phyloP scores from a whole-genome alignment of 176 grass and related monocot genomes.

The Rhynchospora tenuis region DNA sequence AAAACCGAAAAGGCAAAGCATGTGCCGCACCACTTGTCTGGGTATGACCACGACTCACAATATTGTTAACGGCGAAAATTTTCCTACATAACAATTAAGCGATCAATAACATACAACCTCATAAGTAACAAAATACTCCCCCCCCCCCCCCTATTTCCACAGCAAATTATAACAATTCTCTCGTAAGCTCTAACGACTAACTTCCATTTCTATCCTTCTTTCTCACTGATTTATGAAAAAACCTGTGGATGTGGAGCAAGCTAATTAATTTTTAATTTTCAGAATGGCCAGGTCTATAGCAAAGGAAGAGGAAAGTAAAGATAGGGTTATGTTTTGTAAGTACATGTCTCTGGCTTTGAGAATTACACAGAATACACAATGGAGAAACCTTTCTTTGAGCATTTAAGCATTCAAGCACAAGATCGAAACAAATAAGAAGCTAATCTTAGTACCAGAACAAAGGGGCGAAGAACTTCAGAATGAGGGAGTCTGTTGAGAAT shows the following conservation, averaged over 20 bases:
- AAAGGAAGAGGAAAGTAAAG: background rate
- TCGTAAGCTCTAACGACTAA: background rate
- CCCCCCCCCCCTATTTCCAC: no score
- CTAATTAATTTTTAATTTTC: background rate
- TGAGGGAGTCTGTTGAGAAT: conserved; percentile 97
- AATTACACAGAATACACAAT: background rate
- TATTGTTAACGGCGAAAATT: background rate
- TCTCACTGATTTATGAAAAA: background rate
- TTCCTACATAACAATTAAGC: background rate
- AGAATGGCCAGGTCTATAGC: background rate
- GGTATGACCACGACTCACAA: background rate
- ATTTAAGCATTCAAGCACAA: background rate
- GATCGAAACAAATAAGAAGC: background rate
- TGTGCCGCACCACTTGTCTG: background rate
- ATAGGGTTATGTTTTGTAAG: background rate
- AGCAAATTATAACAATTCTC: background rate
- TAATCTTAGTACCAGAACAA: conserved; percentile 41
- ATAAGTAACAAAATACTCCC: background rate
- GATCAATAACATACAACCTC: background rate
- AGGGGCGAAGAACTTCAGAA: conserved; percentile 94
- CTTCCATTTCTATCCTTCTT: background rate
- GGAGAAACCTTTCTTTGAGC: background rate
- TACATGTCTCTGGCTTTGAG: background rate
- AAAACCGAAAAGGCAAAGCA: background rate
- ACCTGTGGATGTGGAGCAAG: background rate